Conservation (phyloP, 768 basidiomycete species). For the Dictyophora rubrovolvata region DNA sequence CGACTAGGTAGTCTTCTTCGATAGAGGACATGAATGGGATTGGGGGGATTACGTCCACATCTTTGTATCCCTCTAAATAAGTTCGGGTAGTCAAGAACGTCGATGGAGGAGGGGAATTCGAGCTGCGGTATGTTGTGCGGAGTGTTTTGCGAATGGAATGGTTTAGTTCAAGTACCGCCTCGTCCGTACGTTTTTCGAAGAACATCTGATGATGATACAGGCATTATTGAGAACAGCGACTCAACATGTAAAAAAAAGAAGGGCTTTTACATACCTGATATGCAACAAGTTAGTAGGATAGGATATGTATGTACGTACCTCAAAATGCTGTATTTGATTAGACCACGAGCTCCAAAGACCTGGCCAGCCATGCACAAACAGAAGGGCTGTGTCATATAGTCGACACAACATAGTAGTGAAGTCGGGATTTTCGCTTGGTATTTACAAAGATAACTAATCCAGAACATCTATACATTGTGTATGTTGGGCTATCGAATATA, state of each 20-base stretch:
- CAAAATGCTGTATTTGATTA: slow-evolving; percentile 56
- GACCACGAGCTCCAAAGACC: slow-evolving; percentile 69
- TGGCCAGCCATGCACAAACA: slow-evolving; percentile 77
- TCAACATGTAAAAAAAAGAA: not conserved
- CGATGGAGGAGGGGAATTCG: slow-evolving; percentile 45
- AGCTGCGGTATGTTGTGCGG: slow-evolving; percentile 44
- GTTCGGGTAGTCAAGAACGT: slow-evolving; percentile 38
- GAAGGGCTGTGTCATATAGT: slow-evolving; percentile 38
- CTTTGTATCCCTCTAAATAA: slow-evolving; percentile 45
- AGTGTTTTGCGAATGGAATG: slow-evolving; percentile 45
- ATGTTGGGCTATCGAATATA: too few relatives aligned
- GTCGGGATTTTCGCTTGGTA: too few relatives aligned
- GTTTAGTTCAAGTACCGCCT: slow-evolving; percentile 44
- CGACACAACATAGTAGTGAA: too few relatives aligned
- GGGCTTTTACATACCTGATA: slow-evolving; percentile 25
- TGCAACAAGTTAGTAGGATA: too few relatives aligned
- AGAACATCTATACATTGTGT: too few relatives aligned
- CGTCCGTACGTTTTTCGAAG: slow-evolving; percentile 40
- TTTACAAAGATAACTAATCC: too few relatives aligned
- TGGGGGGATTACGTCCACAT: slow-evolving; percentile 43
- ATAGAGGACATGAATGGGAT: slow-evolving; percentile 48
- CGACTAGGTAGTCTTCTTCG: slow-evolving; percentile 64
- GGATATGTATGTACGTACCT: slow-evolving; percentile 29
- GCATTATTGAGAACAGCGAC: too few relatives aligned
- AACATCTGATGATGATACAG: slow-evolving; percentile 37